Conservation (phyloP, 2,329 filamentous ascomycete genomes). For the Stagonosporopsis tanaceti region DNA sequence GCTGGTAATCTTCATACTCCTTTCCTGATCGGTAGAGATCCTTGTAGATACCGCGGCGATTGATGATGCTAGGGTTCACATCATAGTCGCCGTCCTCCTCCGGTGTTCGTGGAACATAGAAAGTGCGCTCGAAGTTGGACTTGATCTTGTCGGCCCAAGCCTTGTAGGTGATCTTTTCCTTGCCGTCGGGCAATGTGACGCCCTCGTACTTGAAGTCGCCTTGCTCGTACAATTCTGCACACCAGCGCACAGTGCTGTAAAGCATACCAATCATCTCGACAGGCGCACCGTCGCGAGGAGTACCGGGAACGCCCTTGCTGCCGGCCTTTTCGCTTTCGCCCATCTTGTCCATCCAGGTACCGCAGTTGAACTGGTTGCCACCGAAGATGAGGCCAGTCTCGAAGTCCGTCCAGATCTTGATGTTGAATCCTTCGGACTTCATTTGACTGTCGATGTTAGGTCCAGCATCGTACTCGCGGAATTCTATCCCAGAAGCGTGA, state of each 20-base stretch:
- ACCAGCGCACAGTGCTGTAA: slow-evolving; percentile 88
- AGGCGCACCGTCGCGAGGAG: slow-evolving; percentile 94
- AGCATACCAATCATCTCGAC: slow-evolving; percentile 93
- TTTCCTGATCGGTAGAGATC: slow-evolving; percentile 94
- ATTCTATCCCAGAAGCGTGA: slow-evolving; percentile 89
- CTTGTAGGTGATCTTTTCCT: slow-evolving; percentile 69
- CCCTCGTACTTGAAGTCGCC: slow-evolving; percentile 77
- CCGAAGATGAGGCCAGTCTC: slow-evolving; percentile 89
- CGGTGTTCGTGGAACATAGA: slow-evolving; percentile 78
- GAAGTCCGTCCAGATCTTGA: slow-evolving; percentile 92
- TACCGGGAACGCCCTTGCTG: slow-evolving; percentile 92
- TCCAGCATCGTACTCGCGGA: slow-evolving; percentile 93
- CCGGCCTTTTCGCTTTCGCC: slow-evolving; percentile 92
- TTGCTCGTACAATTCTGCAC: slow-evolving; percentile 69
- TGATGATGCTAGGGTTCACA: slow-evolving; percentile 79
- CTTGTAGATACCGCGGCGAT: slow-evolving; percentile 97
- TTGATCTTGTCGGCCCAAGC: slow-evolving; percentile 85
- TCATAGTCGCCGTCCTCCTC: slow-evolving; percentile 80
- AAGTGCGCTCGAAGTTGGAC: slow-evolving; percentile 88
- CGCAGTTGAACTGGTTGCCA: slow-evolving; percentile 92
- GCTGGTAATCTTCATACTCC: slow-evolving; percentile 96
- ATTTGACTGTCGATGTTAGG: slow-evolving; percentile 90
- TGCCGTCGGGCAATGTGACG: slow-evolving; percentile 71
- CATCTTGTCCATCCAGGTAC: slow-evolving; percentile 99
- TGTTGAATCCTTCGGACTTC: slow-evolving; percentile 89